phyloP scores from a whole-genome alignment of 176 grass and related monocot genomes.

The Aegilops longissima region DNA sequence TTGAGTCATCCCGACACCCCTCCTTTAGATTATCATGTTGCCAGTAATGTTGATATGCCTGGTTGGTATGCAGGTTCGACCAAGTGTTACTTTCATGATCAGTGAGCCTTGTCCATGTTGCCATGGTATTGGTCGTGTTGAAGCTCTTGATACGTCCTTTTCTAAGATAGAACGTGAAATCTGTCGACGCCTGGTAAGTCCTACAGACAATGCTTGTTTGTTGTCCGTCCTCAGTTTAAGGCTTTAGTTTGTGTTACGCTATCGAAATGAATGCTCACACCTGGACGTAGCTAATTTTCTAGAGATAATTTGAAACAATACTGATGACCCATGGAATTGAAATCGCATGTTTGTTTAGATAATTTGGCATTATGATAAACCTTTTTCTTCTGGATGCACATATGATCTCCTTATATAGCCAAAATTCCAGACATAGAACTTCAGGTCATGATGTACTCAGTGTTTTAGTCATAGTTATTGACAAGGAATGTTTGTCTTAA shows the following conservation, averaged over 20 bases:
- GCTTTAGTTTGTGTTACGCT: conserved; percentile 13
- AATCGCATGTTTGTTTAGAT: neutral
- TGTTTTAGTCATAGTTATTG: neutral
- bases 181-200: conserved; percentile 74
- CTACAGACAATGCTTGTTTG: neutral
- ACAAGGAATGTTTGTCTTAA: conserved; percentile 23
- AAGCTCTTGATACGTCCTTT: conserved; percentile 86
- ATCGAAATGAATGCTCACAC: conserved; percentile 10
- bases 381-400: neutral
- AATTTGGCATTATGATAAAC: neutral
- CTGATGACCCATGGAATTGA: neutral
- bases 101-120: conserved; percentile 87
- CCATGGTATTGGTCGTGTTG: conserved; percentile 79
- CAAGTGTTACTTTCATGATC: conserved; percentile 97
- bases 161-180: conserved; percentile 92
- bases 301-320: neutral
- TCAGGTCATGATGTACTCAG: neutral
- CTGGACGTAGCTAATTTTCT: conserved; percentile 7
- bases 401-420: neutral
- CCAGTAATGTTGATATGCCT: conserved; percentile 13
- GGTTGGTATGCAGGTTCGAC: conserved; percentile 68
- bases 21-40: conserved; percentile 22
- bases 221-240: neutral
- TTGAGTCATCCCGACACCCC: neutral
- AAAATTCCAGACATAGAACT: neutral